These are phyloP conservation scores for Colletotrichum australisinense DNA, from an alignment of 2,329 filamentous ascomycete genomes.

Conservation along the genomic window DNA sequence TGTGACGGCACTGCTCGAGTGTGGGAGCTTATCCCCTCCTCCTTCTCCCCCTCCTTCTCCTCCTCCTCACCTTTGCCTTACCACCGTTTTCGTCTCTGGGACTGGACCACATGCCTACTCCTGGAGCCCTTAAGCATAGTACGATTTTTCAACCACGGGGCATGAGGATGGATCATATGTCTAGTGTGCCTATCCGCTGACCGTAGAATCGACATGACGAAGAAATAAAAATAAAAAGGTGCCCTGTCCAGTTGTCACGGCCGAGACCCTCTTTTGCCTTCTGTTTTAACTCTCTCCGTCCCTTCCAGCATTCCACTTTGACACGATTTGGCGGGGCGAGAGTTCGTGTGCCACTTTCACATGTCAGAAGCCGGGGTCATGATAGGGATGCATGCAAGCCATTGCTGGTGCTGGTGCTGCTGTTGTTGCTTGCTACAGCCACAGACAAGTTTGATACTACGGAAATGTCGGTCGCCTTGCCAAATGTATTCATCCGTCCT, in stretches of 20 bases:
- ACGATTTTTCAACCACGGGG: not conserved
- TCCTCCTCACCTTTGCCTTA: not conserved
- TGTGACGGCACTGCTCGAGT: not conserved
- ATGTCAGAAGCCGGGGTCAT: slow-evolving; percentile 25
- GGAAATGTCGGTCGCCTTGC: not conserved
- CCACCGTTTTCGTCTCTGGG: not conserved
- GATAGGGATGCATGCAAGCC: slow-evolving; percentile 29
- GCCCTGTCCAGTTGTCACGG: not conserved
- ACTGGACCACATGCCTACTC: not conserved
- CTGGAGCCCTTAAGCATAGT: not conserved
- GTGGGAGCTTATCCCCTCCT: not conserved
- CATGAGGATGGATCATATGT: not conserved
- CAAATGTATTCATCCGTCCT: not conserved
- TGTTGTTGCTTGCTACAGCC: not conserved
- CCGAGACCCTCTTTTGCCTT: not conserved
- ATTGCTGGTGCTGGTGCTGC: not conserved
- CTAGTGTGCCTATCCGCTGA: not conserved
- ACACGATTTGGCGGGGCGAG: slow-evolving; percentile 14
- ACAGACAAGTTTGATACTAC: not conserved
- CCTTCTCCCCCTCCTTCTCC: too few species aligned
- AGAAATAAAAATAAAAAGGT: not conserved
- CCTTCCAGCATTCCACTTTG: not conserved
- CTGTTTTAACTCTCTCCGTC: not conserved
- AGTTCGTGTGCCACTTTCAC: slow-evolving; percentile 27
- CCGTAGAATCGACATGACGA: slow-evolving; percentile 7